These are phyloP conservation scores for Myxozyma sirexii DNA, from an alignment of 805 yeast genomes.

Conservation along the genomic window DNA sequence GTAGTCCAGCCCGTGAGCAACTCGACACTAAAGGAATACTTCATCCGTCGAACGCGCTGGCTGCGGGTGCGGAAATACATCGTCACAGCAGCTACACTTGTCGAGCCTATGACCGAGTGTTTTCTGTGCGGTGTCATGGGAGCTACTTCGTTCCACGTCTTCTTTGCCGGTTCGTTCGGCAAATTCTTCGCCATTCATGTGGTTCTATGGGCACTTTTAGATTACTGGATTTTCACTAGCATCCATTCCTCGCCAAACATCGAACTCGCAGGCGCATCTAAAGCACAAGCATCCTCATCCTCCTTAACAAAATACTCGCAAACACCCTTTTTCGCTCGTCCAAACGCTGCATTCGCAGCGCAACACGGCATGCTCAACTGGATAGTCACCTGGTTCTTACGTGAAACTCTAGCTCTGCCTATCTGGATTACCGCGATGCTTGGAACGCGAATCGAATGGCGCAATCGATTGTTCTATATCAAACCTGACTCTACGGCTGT, in stretches of 20 bases:
- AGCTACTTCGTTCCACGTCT: slow-evolving; percentile 55
- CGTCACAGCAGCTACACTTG: slow-evolving; percentile 80
- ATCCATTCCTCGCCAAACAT: slow-evolving; percentile 44
- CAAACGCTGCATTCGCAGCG: slow-evolving; percentile 36
- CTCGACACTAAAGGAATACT: slow-evolving; percentile 55
- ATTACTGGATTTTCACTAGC: slow-evolving; percentile 58
- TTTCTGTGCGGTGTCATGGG: slow-evolving; percentile 70
- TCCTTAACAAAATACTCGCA: slow-evolving; percentile 2
- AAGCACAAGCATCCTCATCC: slow-evolving; percentile 5
- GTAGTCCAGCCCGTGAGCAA: slow-evolving; percentile 70
- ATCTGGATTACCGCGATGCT: slow-evolving; percentile 80
- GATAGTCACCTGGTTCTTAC: slow-evolving; percentile 59
- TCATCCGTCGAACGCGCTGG: slow-evolving; percentile 78
- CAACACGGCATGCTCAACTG: slow-evolving; percentile 38
- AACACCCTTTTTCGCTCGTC: slow-evolving; percentile 38
- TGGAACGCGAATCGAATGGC: slow-evolving; percentile 67
- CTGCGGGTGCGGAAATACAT: slow-evolving; percentile 81
- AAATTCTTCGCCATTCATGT: slow-evolving; percentile 56
- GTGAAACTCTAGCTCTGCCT: slow-evolving; percentile 79
- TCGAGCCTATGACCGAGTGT: slow-evolving; percentile 86
- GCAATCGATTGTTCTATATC: slow-evolving; percentile 75
- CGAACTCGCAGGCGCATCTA: slow-evolving; percentile 30
- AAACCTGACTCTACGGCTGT: slow-evolving; percentile 77
- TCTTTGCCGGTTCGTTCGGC: slow-evolving; percentile 47
- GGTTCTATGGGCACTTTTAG: slow-evolving; percentile 64